Conservation (phyloP, 2,329 filamentous ascomycete genomes). For the Lachnellula suecica region DNA sequence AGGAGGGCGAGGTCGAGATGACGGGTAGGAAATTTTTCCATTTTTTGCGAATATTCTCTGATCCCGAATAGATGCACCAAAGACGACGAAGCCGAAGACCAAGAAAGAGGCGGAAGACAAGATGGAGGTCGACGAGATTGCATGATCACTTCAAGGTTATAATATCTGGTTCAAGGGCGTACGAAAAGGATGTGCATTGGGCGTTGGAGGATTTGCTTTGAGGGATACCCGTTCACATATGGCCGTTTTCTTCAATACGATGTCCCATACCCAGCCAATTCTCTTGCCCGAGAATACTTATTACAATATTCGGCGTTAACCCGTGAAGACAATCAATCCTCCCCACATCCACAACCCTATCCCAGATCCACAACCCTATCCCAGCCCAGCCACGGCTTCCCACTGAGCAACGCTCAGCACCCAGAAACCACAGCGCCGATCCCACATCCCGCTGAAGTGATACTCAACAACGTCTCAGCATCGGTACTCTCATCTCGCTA, state of each 20-base stretch:
- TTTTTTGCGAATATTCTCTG: neutral
- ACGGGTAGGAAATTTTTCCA: constrained; percentile 24
- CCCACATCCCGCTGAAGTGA: constrained; percentile 58
- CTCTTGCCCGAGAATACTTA: constrained; percentile 43
- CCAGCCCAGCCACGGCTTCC: constrained; percentile 43
- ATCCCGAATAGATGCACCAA: constrained; percentile 27
- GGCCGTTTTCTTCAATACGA: neutral
- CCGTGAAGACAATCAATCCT: constrained; percentile 55
- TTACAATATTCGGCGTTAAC: constrained; percentile 47
- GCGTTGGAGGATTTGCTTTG: constrained; percentile 6
- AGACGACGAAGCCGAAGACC: constrained; percentile 21
- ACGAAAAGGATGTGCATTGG: neutral
- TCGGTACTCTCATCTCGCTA: constrained; percentile 18
- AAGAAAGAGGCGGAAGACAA: constrained; percentile 13
- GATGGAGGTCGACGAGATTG: constrained; percentile 25
- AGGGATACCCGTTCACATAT: neutral
- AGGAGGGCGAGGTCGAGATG: constrained; percentile 33
- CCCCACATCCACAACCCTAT: constrained; percentile 53
- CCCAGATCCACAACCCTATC: constrained; percentile 53
- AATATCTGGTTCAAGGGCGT: neutral
- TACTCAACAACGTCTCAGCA: constrained; percentile 33
- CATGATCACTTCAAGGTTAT: constrained; percentile 7
- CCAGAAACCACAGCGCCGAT: constrained; percentile 59
- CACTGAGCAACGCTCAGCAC: constrained; percentile 50
- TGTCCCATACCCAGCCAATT: constrained; percentile 23